Conservation (phyloP, 495 filamentous ascomycete genomes). For the Aspergillus cavernicola region DNA sequence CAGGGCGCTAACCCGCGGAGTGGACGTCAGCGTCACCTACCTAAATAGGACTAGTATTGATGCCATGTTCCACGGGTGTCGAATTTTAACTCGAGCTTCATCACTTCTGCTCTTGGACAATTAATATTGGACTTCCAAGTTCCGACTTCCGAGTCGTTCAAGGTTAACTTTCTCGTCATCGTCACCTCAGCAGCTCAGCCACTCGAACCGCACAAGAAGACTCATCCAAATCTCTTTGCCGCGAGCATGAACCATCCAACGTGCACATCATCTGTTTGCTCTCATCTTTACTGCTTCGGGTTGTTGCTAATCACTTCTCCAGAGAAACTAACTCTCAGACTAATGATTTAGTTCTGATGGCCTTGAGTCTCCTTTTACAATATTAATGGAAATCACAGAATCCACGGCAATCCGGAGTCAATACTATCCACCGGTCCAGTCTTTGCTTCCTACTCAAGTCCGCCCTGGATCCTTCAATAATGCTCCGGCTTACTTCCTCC, state of each 20-base stretch:
- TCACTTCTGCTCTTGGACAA: background rate
- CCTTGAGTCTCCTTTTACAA: constrained; percentile 8
- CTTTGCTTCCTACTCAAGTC: background rate
- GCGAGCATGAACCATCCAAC: background rate
- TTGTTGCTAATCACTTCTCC: constrained; percentile 15
- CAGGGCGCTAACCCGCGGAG: constrained; percentile 7
- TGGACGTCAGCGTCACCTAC: background rate
- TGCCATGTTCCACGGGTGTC: constrained; percentile 12
- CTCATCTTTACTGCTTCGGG: constrained; percentile 20
- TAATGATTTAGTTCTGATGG: constrained; percentile 18
- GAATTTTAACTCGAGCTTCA: background rate
- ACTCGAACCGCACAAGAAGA: too few species aligned
- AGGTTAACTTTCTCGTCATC: too few species aligned
- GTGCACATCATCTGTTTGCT: constrained; percentile 2
- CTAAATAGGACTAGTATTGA: background rate
- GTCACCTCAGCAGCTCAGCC: too few species aligned
- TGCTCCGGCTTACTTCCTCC: constrained; percentile 16
- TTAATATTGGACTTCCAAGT: too few species aligned
- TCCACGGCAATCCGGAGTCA: too few species aligned
- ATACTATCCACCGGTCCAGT: too few species aligned
- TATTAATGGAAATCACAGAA: too few species aligned
- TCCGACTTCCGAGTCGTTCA: too few species aligned
- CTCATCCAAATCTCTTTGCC: too few species aligned
- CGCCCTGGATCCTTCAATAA: background rate
- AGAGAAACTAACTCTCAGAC: constrained; percentile 18